Evolutionary conservation across 305 asterid species (phyloP).

Genomic region (Fraxinus greggii): DNA sequence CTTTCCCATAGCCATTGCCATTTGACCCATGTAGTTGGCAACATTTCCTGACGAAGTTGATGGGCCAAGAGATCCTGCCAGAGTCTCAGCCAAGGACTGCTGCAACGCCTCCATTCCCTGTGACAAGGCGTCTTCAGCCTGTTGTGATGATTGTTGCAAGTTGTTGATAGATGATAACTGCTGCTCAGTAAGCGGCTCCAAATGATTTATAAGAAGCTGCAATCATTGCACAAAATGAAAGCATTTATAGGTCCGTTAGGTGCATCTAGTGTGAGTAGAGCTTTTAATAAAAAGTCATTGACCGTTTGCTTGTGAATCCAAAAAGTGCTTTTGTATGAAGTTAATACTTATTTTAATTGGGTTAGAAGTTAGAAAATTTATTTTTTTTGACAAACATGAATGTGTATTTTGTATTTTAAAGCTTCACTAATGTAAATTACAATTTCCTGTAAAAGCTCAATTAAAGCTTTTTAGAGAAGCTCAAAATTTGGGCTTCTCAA

Average conservation of each 20-base stretch:
- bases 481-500: background rate
- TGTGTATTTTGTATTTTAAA: background rate
- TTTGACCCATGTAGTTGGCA: slow-evolving; percentile 11
- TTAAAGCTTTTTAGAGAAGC: background rate
- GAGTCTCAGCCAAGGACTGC: slow-evolving; percentile 6
- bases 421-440: background rate
- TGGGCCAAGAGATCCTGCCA: background rate
- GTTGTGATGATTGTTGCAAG: slow-evolving; percentile 5
- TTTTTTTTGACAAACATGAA: too few relatives aligned
- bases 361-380: background rate
- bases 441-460: background rate
- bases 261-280: background rate
- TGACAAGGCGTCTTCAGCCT: slow-evolving; percentile 6
- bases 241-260: background rate
- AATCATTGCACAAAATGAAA: background rate
- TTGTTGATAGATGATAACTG: background rate
- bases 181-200: slow-evolving; percentile 1
- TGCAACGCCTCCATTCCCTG: slow-evolving; percentile 11
- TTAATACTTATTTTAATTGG: background rate
- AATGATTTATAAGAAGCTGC: background rate
- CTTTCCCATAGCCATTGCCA: slow-evolving; percentile 12
- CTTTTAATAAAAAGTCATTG: background rate
- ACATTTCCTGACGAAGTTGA: slow-evolving; percentile 3
- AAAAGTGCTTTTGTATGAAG: background rate
- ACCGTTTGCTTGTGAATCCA: background rate